A percentile compares a stretch with the other conserved stretches of the same genome.
These are phyloP conservation scores for Pleodorina starrii DNA, from an alignment of 139 green algal genomes.

Conservation along the genomic window DNA sequence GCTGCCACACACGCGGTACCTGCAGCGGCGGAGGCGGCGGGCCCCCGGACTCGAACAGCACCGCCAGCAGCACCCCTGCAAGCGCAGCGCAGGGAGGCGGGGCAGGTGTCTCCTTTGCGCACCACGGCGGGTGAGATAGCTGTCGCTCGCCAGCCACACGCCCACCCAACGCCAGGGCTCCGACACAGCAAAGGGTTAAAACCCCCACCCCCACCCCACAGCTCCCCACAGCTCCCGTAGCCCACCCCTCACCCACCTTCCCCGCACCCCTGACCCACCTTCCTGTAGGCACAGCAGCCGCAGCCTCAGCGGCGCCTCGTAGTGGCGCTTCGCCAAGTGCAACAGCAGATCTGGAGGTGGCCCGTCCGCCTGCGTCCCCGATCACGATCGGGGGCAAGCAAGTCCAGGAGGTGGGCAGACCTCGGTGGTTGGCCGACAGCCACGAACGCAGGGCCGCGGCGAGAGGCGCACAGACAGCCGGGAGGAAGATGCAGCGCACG, in stretches of 20 bases:
- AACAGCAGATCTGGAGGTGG: background rate
- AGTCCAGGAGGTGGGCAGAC: too few relatives aligned
- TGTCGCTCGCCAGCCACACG: too few relatives aligned
- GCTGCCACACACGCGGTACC: too few relatives aligned
- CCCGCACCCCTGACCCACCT: background rate
- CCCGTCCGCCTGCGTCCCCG: background rate
- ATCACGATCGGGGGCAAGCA: too few relatives aligned
- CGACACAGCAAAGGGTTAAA: too few relatives aligned
- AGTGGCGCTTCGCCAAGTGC: conserved; percentile 2
- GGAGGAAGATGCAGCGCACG: too few relatives aligned
- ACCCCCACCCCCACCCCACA: background rate
- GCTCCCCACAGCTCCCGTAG: background rate
- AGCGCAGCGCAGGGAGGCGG: too few relatives aligned
- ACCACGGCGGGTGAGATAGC: too few relatives aligned
- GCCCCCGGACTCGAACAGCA: background rate
- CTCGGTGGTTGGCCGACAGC: too few relatives aligned
- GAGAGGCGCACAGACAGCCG: too few relatives aligned
- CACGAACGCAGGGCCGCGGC: too few relatives aligned
- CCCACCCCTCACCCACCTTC: background rate
- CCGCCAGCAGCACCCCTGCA: conserved; percentile 15
- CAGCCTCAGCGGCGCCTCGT: conserved; percentile 27
- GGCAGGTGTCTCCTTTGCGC: background rate
- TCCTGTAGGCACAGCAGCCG: background rate
- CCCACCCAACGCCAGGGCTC: too few relatives aligned
- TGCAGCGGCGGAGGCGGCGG: background rate